Evolutionary conservation across 78 protist genomes (phyloP).

Genomic region (slime mould (Dictyostelium discoideum)): DNA sequence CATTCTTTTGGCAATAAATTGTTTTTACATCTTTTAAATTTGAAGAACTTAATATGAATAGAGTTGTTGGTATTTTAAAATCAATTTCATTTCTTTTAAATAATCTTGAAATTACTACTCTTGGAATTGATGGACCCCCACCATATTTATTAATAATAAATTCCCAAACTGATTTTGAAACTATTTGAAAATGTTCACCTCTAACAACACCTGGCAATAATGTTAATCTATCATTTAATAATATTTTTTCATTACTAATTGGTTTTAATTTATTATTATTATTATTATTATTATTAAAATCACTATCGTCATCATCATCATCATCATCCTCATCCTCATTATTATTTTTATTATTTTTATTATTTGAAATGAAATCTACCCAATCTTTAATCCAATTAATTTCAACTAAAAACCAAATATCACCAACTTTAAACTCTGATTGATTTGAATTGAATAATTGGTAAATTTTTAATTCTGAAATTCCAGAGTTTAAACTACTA

Average conservation of each 20-base stretch:
- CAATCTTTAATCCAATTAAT: slow-evolving; percentile 32
- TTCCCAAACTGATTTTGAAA: slow-evolving; percentile 14
- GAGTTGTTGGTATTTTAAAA: background rate
- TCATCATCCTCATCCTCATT: background rate
- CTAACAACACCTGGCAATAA: background rate
- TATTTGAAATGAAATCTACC: background rate
- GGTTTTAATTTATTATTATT: background rate
- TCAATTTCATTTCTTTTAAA: background rate
- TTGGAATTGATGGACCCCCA: background rate
- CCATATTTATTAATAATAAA: background rate
- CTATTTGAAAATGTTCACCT: slow-evolving; percentile 6
- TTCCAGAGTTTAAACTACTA: background rate
- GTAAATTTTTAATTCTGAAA: background rate
- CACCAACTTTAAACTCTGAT: slow-evolving; percentile 1
- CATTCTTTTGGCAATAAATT: background rate
- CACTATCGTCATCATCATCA: background rate
- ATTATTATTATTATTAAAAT: background rate
- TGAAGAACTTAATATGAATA: background rate
- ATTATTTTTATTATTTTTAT: background rate
- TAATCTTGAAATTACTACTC: background rate
- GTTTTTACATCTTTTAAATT: background rate
- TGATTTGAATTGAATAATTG: background rate
- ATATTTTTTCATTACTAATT: background rate
- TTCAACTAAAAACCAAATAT: slow-evolving; percentile 35
- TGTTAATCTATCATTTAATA: background rate